Percentiles rank a stretch among this genome's conserved stretches.
These are phyloP conservation scores for Umbilicaria muhlenbergii DNA, from an alignment of 495 filamentous ascomycete species.

Conservation along the genomic window DNA sequence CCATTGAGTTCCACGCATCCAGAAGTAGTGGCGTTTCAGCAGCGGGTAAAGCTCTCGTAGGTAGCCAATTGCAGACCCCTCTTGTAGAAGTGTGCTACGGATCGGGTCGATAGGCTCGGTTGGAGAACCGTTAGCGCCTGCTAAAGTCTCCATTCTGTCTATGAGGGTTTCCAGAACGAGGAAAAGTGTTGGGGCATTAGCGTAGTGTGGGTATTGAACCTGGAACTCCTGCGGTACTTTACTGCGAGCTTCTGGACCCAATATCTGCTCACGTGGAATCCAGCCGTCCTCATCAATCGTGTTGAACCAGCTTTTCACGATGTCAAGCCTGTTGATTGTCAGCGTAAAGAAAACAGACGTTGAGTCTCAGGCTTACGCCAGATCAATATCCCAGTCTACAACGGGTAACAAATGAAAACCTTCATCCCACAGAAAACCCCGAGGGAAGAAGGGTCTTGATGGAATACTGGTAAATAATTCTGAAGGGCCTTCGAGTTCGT, in stretches of 20 bases:
- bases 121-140: constrained; percentile 5
- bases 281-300: constrained; percentile 95
- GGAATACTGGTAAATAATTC: constrained; percentile 90
- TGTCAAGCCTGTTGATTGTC: constrained; percentile 42
- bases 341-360: neutral
- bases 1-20: constrained; percentile 84
- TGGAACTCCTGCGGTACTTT: constrained; percentile 96
- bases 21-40: constrained; percentile 77
- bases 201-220: constrained; percentile 92
- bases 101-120: constrained; percentile 8
- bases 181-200: constrained; percentile 95
- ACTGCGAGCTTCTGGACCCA: constrained; percentile 84
- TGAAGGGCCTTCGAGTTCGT: constrained; percentile 62
- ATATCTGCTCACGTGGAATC: constrained; percentile 94
- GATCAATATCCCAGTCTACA: constrained; percentile 82
- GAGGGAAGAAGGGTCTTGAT: constrained; percentile 87
- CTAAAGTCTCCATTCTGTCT: constrained; percentile 33
- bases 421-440: constrained; percentile 96
- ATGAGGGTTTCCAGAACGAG: constrained; percentile 72
- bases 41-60: constrained; percentile 79
- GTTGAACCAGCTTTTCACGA: constrained; percentile 90
- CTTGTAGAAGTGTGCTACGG: constrained; percentile 45
- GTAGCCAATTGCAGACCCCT: constrained; percentile 54
- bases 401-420: constrained; percentile 92
- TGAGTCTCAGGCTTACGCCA: constrained; percentile 36